Evolutionary conservation across 176 grass and related monocot genomes (phyloP).

Genomic region (Elaeis guineensis): DNA sequence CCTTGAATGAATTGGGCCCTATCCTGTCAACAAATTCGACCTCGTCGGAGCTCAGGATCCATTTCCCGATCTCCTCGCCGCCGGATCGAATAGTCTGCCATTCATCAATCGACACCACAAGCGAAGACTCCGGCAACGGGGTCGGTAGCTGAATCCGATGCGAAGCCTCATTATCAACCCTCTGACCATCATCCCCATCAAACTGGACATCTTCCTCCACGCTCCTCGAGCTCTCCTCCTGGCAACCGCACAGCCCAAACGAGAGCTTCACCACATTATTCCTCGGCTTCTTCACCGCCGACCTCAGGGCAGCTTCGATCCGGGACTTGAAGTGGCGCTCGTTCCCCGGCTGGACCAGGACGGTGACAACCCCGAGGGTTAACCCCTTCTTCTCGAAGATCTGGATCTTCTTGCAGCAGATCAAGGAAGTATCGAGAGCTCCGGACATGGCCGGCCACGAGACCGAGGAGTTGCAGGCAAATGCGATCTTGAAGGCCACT

Average conservation of each 20-base stretch:
- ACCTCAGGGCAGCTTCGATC: conserved; percentile 58
- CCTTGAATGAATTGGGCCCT: conserved; percentile 62
- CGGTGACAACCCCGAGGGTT: conserved; percentile 74
- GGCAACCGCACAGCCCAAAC: conserved; percentile 91
- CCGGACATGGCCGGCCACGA: conserved; percentile 90
- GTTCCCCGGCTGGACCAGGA: conserved; percentile 63
- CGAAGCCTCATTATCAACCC: conserved; percentile 42
- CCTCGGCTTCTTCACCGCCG: conserved; percentile 54
- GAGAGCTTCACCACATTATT: conserved; percentile 82
- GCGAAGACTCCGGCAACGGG: conserved; percentile 73
- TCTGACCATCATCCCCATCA: conserved; percentile 62
- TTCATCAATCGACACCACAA: conserved; percentile 88
- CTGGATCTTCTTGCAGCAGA: conserved; percentile 96
- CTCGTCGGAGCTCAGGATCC: conserved; percentile 72
- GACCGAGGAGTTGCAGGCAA: conserved; percentile 63
- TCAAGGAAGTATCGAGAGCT: conserved; percentile 56
- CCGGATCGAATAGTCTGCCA: conserved; percentile 92
- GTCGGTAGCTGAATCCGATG: conserved; percentile 45
- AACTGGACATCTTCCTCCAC: conserved; percentile 73
- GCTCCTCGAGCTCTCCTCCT: conserved; percentile 79
- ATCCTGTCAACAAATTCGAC: conserved; percentile 81
- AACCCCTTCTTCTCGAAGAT: conserved; percentile 97
- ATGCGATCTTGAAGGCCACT: conserved; percentile 65
- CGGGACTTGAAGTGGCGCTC: conserved; percentile 66
- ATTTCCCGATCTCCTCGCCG: conserved; percentile 69